A percentile compares a stretch with the other conserved stretches of the same genome.
phyloP scores from a whole-genome alignment of 2,329 filamentous ascomycete species.

The Paecilomyces formosus region DNA sequence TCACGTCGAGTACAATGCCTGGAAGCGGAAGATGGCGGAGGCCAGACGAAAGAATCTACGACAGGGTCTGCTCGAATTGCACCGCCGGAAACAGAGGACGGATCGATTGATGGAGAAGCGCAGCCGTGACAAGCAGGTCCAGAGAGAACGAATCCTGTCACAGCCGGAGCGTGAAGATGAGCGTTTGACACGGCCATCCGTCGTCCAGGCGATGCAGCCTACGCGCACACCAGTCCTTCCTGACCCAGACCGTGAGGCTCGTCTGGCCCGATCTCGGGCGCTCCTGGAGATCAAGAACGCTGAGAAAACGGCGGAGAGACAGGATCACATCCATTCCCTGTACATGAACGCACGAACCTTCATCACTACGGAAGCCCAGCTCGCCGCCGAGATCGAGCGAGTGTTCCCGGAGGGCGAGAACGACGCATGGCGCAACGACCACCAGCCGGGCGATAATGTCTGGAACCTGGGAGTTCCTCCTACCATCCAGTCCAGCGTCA shows the following conservation, averaged over 20 bases:
- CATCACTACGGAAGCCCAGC: conserved; percentile 73
- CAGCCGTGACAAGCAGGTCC: conserved; percentile 43
- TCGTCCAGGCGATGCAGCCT: conserved; percentile 47
- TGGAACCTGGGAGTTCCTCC: conserved; percentile 46
- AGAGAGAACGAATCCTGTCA: conserved; percentile 45
- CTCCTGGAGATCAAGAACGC: conserved; percentile 37
- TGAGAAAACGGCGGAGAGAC: conserved; percentile 52
- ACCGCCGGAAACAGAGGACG: conserved; percentile 52
- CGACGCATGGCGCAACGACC: conserved; percentile 35
- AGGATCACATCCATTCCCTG: conserved; percentile 71
- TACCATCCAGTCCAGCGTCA: conserved; percentile 24
- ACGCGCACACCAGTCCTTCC: conserved; percentile 46
- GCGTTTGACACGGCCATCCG: conserved; percentile 61
- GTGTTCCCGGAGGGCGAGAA: conserved; percentile 62
- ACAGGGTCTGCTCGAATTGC: conserved; percentile 63
- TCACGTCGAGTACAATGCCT: conserved; percentile 47
- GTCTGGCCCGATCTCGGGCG: conserved; percentile 37
- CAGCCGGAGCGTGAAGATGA: conserved; percentile 70
- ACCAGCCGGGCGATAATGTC: conserved; percentile 37
- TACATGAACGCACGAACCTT: conserved; percentile 85
- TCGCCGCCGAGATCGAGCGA: conserved; percentile 64
- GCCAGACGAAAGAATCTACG: conserved; percentile 64
- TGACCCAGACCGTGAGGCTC: conserved; percentile 56
- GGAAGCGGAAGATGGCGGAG: conserved; percentile 68
- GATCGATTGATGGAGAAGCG: conserved; percentile 29